Base-by-base conservation (phyloP, 2,329 filamentous ascomycete species). In the Fusarium floridanum region DNA sequence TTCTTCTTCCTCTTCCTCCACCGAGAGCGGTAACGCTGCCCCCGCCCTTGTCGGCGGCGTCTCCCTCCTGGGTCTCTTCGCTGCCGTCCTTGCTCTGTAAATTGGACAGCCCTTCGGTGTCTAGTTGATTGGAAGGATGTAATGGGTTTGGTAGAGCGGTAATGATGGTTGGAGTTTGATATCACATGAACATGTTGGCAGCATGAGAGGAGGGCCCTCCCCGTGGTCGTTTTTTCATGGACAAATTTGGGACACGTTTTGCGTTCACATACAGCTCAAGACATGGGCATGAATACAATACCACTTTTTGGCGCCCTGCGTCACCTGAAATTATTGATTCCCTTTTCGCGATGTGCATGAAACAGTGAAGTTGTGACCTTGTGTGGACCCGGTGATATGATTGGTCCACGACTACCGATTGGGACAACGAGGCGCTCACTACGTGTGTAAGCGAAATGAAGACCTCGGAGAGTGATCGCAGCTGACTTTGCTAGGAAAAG, bases 51-150 rank as follows among this genome's bases (percentile, higher is more conserved):
- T 83, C 36, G 83, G 85, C 41, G 84, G 86, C 27, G 84, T 83
- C 24, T 85, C 85, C 39, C 61, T 89, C 20, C 70, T 88, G 64
- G 88, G 86, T 73, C 80, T 89, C 66, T 27, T 87, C 27, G 88
- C 84, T 73, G 88, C 87, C 67, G 75, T 89, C 71, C 73, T 89
- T 65, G 86, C 86, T 76, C 78, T 90, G 78, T 90, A 88, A 85
- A 79, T 70, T 68, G 66, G 61, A 50, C 60, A 43, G 55, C 62
- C 61, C 22, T 20, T 37, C 36, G 45, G 17, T 55, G 27, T 55
- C 66, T 68, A 24, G 56, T 67, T 57, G 17, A 55, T 36, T 10
- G 43, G 61, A 66, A 63, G 77, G 75, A 76, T 64, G 45, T 77
- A 77, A 76, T 77, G 73, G 74, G 60, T 67, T 68, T 71, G 50